These are phyloP conservation scores for Geranomyces variabilis DNA, from an alignment of 192 early-diverging fungal genomes.

Conservation along the genomic window DNA sequence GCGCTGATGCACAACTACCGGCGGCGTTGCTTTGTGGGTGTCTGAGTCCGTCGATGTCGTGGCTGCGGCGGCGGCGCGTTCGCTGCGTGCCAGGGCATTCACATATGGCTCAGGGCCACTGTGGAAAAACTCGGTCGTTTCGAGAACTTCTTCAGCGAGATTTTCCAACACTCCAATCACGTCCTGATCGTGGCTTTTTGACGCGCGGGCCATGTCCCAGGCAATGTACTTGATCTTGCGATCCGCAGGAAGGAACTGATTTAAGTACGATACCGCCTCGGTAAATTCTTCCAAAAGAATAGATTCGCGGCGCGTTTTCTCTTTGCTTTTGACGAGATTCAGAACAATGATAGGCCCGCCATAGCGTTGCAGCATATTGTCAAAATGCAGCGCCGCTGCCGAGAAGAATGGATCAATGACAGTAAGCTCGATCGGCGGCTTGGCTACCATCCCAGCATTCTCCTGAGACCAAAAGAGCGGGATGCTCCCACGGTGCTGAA, in stretches of 20 bases:
- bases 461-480: conserved; percentile 97
- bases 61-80: neutral
- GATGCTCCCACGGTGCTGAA: conserved; percentile 97
- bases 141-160: conserved; percentile 82
- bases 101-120: conserved; percentile 74
- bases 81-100: conserved; percentile 35
- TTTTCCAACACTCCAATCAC: conserved; percentile 89
- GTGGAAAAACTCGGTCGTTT: conserved; percentile 90
- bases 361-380: conserved; percentile 90
- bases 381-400: conserved; percentile 90
- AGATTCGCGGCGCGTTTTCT: conserved; percentile 86
- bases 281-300: conserved; percentile 84
- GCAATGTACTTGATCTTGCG: conserved; percentile 86
- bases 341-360: conserved; percentile 88
- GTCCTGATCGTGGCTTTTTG: conserved; percentile 83
- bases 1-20: conserved; percentile 13
- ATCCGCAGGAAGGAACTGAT: conserved; percentile 82
- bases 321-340: conserved; percentile 95
- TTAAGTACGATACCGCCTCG: conserved; percentile 80
- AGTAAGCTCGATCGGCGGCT: conserved; percentile 88
- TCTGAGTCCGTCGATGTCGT: neutral
- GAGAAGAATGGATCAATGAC: conserved; percentile 91
- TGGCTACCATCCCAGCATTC: conserved; percentile 86
- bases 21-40: neutral
- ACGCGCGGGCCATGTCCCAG: conserved; percentile 98